A percentile compares a stretch with the other conserved stretches of the same genome.
Evolutionary conservation across 148 eudicot species (phyloP).

Genomic region (Spergularia marina): DNA sequence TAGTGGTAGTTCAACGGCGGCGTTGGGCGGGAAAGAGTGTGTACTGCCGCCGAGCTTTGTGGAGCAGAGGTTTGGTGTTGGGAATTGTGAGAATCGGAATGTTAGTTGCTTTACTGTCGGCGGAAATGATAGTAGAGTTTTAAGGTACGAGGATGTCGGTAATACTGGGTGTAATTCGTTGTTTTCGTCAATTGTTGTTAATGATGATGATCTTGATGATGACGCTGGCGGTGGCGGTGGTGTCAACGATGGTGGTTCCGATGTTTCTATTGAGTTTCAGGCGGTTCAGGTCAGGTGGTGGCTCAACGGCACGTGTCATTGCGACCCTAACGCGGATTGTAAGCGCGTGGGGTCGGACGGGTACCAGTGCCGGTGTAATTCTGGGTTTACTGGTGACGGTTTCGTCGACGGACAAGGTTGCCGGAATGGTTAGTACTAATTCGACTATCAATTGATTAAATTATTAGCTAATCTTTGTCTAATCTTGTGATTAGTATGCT

Average conservation of each 20-base stretch:
- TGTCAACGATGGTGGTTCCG: constrained; percentile 21
- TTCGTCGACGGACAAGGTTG: constrained; percentile 57
- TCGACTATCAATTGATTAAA: neutral
- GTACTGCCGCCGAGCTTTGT: constrained; percentile 32
- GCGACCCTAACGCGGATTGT: constrained; percentile 46
- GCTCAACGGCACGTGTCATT: constrained; percentile 47
- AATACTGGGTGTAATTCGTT: constrained; percentile 34
- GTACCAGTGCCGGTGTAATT: constrained; percentile 56
- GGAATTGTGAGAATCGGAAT: constrained; percentile 12
- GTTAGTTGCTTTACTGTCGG: constrained; percentile 42
- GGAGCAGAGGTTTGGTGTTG: constrained; percentile 30
- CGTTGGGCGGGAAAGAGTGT: constrained; percentile 26
- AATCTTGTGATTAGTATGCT: neutral
- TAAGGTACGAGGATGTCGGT: constrained; percentile 22
- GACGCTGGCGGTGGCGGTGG: constrained; percentile 30
- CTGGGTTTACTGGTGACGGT: constrained; percentile 77
- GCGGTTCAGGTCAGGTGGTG: constrained; percentile 67
- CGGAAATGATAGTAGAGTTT: constrained; percentile 13
- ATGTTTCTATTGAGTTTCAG: constrained; percentile 44
- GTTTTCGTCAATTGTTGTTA: constrained; percentile 49
- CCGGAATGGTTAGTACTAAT: constrained; percentile 56
- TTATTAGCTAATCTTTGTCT: neutral
- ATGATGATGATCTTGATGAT: constrained; percentile 23
- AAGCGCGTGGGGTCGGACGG: constrained; percentile 23
- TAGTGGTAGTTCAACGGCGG: neutral